Evolutionary conservation across 352 stramenopile species (phyloP).

Genomic region (Phytophthora pseudosyringae): DNA sequence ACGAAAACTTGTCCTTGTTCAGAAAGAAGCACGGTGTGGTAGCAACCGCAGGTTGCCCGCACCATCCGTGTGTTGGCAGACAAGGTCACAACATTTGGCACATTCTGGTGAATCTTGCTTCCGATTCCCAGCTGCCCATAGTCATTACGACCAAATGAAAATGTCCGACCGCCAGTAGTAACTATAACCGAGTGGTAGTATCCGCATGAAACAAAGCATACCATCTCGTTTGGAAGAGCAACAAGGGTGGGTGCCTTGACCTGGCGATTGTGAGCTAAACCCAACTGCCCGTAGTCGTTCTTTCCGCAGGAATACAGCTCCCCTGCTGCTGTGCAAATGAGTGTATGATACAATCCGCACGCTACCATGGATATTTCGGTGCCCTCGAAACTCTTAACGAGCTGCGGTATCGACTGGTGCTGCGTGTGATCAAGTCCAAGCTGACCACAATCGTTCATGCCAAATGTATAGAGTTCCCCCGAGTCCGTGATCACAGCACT

Average conservation of each 20-base stretch:
- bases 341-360: conserved; percentile 87
- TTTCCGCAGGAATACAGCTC: conserved; percentile 86
- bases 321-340: conserved; percentile 72
- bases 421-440: conserved; percentile 85
- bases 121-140: conserved; percentile 89
- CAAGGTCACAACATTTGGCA: conserved; percentile 70
- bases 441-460: conserved; percentile 91
- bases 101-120: conserved; percentile 85
- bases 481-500: conserved; percentile 77
- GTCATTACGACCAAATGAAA: conserved; percentile 88
- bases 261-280: conserved; percentile 77
- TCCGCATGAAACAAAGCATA: conserved; percentile 84
- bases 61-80: conserved; percentile 77
- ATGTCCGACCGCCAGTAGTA: conserved; percentile 64
- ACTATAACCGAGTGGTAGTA: conserved; percentile 89
- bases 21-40: conserved; percentile 86
- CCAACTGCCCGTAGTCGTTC: conserved; percentile 90
- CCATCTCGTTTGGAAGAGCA: conserved; percentile 67
- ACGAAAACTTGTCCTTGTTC: conserved; percentile 87
- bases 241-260: conserved; percentile 74
- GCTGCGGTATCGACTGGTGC: conserved; percentile 71
- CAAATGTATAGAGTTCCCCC: conserved; percentile 87
- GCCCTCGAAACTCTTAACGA: conserved; percentile 78
- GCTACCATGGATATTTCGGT: conserved; percentile 79
- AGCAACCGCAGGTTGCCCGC: conserved; percentile 83